phyloP scores from a whole-genome alignment of 768 basidiomycete species.

The Lanmaoa pseudosensibilis region DNA sequence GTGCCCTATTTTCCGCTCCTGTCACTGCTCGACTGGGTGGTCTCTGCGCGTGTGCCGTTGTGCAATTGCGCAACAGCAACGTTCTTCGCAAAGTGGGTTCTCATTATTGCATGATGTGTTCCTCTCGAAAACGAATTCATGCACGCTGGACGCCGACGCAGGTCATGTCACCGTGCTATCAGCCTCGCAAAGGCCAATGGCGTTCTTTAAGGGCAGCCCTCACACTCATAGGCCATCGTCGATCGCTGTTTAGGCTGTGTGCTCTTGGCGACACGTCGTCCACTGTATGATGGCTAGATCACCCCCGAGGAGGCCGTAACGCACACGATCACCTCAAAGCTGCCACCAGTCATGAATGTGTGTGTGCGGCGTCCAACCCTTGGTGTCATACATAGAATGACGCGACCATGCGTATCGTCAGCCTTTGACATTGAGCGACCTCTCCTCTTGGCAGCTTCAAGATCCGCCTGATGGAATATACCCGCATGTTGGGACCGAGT shows the following conservation, averaged over 20 bases:
- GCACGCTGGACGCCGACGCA: not conserved
- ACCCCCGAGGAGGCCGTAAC: not conserved
- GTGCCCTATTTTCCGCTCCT: not conserved
- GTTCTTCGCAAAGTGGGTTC: constrained; percentile 2
- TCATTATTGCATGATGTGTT: not conserved
- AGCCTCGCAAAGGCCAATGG: not conserved
- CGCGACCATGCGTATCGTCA: not conserved
- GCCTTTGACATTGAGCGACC: not conserved
- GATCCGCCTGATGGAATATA: constrained; percentile 17
- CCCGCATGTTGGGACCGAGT: constrained; percentile 1
- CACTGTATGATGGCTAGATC: constrained; percentile 8
- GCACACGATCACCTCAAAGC: constrained; percentile 12
- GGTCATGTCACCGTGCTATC: not conserved
- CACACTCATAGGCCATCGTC: not conserved
- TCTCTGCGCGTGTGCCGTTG: not conserved
- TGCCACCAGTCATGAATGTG: constrained; percentile 12
- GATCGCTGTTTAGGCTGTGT: constrained; percentile 20
- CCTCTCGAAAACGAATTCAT: not conserved
- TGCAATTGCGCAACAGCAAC: not conserved
- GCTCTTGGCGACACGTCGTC: constrained; percentile 1
- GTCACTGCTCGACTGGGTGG: constrained; percentile 1
- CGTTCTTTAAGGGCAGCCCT: not conserved
- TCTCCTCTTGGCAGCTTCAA: constrained; percentile 1
- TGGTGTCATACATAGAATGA: constrained; percentile 1
- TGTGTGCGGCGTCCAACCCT: constrained; percentile 6